phyloP scores from a whole-genome alignment of 2,329 filamentous ascomycete genomes.

The Boeremia exigua region DNA sequence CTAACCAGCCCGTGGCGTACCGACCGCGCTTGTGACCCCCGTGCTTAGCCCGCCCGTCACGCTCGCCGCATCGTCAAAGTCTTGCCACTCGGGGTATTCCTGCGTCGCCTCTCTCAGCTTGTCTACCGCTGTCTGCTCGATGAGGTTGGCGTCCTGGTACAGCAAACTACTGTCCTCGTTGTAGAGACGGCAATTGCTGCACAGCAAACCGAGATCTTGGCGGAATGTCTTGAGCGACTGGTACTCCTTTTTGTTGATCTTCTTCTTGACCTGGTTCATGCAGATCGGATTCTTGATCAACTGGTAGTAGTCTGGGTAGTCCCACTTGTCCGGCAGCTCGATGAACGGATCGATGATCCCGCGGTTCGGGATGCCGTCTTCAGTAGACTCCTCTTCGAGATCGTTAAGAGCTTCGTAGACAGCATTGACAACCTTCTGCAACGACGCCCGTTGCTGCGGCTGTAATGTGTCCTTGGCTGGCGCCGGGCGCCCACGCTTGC shows the following conservation, averaged over 20 bases:
- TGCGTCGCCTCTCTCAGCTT: constrained; percentile 62
- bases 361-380: constrained; percentile 67
- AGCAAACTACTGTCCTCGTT: constrained; percentile 95
- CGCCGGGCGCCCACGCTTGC: constrained; percentile 68
- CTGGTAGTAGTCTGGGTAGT: constrained; percentile 94
- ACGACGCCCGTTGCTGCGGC: constrained; percentile 71
- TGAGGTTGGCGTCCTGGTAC: constrained; percentile 89
- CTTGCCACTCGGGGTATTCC: constrained; percentile 62
- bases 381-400: constrained; percentile 76
- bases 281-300: constrained; percentile 92
- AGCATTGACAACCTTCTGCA: constrained; percentile 79
- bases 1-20: constrained; percentile 38
- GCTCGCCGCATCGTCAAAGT: constrained; percentile 61
- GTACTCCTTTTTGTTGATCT: constrained; percentile 97
- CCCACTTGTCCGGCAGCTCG: constrained; percentile 84
- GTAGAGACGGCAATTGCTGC: constrained; percentile 90
- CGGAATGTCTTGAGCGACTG: constrained; percentile 78
- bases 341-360: constrained; percentile 94
- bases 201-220: constrained; percentile 82
- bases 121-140: constrained; percentile 68
- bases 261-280: constrained; percentile 92
- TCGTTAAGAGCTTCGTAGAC: constrained; percentile 83
- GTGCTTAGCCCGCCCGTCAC: constrained; percentile 55
- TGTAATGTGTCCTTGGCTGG: constrained; percentile 74
- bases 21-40: constrained; percentile 40